Base-by-base conservation (phyloP, 176 grass and related monocot genomes). In the Pontederia paniculata region DNA sequence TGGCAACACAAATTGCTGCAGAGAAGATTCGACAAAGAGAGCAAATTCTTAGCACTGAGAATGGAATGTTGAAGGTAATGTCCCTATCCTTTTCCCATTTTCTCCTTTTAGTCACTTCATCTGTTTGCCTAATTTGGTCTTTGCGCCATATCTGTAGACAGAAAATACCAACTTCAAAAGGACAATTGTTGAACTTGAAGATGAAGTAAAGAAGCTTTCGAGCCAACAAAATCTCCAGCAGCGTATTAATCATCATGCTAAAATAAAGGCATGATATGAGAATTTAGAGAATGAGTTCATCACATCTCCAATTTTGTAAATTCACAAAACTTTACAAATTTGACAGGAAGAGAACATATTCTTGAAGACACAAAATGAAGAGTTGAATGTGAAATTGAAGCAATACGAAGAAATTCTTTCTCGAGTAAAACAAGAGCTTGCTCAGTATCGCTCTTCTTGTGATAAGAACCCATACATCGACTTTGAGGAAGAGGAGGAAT, bases 181-280 rank as follows among this genome's bases (percentile, higher is more conserved):
- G 1, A 84, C 74, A 42, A 81, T 84, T 20, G 44, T 79, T 52
- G 78, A 84, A 66, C 86, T 97, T 66, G 86, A 97, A 79, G 77
- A 81, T 72, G 93, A 97, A 77, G 60, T 90, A n/a, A 85, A 84
- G 54, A 88, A 83, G 56, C 66, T 90, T 21, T 80, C 69, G n/a
- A 74, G 73, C 54, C 86, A 88, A 52, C 80, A 97, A 61, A 97
- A 87, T 81, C 83, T 97, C 48, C 93, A 97, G 58, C 64, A 82
- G 65, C 73, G 77, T 44, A 89, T 96, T 37, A 84, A 96, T 83
- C 91, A 96, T 74, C 91, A 96, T 65, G 86, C 76, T 37, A 96
- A 89, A 89, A 96, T 86, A 31, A 96, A 96, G 85, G 91, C 76
- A 73, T 13, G 22, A 44, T 16, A 19, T 60, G 41, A 20, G 72